A percentile compares a stretch with the other conserved stretches of the same genome.
Conservation (phyloP, 176 grass and related monocot genomes). For the Oryza brachyantha region DNA sequence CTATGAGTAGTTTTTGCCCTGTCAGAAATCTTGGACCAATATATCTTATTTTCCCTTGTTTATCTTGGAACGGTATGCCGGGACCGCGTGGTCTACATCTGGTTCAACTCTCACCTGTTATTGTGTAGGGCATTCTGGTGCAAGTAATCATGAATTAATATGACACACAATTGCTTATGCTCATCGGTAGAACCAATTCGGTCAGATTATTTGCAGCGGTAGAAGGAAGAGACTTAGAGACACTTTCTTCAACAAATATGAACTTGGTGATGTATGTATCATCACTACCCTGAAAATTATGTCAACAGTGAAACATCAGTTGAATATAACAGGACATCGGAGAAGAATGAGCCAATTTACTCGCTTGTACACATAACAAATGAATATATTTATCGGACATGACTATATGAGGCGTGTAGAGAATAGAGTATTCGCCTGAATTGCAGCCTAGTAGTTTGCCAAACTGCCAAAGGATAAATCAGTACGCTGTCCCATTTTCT, state of each 20-base stretch:
- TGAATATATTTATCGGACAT: background rate
- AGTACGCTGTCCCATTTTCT: slow-evolving; percentile 9
- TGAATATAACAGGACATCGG: background rate
- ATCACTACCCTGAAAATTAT: slow-evolving; percentile 1
- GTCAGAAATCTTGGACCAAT: slow-evolving; percentile 19
- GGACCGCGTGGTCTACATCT: background rate
- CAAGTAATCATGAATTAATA: slow-evolving; percentile 13
- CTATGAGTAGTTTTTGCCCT: slow-evolving; percentile 18
- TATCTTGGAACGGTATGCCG: background rate
- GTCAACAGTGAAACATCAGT: background rate
- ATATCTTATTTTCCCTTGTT: background rate
- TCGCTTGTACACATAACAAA: background rate
- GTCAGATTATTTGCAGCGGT: background rate
- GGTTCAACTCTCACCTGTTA: background rate
- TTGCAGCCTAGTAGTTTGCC: background rate
- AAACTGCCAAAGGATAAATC: slow-evolving; percentile 13
- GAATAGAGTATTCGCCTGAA: background rate
- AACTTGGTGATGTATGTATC: background rate
- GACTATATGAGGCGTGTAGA: background rate
- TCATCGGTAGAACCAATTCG: background rate
- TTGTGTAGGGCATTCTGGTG: background rate
- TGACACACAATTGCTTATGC: background rate
- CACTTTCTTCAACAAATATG: slow-evolving; percentile 1
- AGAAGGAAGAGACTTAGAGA: slow-evolving; percentile 5
- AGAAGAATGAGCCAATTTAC: slow-evolving; percentile 7